Evolutionary conservation across 768 basidiomycete species (phyloP), one percentile per base, ranked within the genome.

Genomic region (Tulasnella sp.): DNA sequence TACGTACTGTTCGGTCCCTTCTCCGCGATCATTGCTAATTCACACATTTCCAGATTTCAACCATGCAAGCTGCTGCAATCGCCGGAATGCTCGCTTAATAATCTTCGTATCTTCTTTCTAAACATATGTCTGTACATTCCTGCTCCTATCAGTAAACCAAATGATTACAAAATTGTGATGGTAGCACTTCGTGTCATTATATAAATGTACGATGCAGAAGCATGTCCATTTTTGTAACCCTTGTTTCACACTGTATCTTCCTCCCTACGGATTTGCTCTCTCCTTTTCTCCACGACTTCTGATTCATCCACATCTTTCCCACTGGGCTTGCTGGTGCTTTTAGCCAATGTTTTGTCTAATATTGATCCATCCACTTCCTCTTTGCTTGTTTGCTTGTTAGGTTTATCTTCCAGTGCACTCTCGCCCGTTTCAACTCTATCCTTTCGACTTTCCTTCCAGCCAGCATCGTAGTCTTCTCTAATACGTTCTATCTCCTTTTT

Each of bases 381-480:
- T 10, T 24, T 19, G 12, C 46, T 37, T 22, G 19, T 32, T 19
- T 22, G n/a, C 15, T 48, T 37, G n/a, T 40, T 41, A 12, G 16
- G 3, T 20, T 29, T 48, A 45, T 59, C 56, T 22, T 61, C 59
- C 31, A 37, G 48, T 43, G 45, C 56, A 37, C 28, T 63, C 63
- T 16, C 67, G 63, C 32, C 56, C 56, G 59, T 62, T 28, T 48
- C 57, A n/a, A 61, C 58, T 29, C 61, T 54, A 8, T 62, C 51
- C 32, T 60, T 62, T 20, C 66, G 61, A 32, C 66, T 65, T 33
- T 68, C 65, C 46, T 62, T 61, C 65, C 66, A 65, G 29, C 64
- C 62, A 46, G 69, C 62, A 56, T 78, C 76, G 52, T 82, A 81
- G 62, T 82, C 79, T 57, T 74, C 69, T 24, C 76, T 73, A 53